Conservation (phyloP, 1,284 basidiomycete genomes). For the Apiotrichum montevideense region DNA sequence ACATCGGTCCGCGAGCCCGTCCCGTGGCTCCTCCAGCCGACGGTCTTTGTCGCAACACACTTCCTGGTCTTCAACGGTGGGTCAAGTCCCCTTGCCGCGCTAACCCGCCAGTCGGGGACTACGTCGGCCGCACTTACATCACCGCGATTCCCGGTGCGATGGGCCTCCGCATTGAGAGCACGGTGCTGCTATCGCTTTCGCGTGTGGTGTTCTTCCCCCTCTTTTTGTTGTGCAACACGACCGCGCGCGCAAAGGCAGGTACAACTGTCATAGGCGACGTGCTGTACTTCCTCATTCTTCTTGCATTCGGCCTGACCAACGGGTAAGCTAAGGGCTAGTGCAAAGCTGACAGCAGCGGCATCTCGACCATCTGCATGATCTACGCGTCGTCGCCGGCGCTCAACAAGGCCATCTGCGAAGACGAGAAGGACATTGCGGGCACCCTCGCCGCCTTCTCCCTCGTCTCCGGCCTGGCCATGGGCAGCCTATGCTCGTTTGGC, state of each 20-base stretch:
- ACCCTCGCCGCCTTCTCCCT: constrained; percentile 71
- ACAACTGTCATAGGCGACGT: constrained; percentile 64
- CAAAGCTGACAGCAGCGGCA: constrained; percentile 28
- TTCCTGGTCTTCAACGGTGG: constrained; percentile 48
- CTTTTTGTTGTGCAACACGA: constrained; percentile 70
- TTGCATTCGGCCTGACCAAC: constrained; percentile 67
- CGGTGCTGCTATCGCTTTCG: constrained; percentile 54
- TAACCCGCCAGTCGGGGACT: constrained; percentile 62
- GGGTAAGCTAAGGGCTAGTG: constrained; percentile 52
- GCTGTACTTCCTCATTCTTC: constrained; percentile 65
- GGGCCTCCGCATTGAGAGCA: neutral
- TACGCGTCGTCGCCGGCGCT: constrained; percentile 40
- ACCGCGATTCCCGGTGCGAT: constrained; percentile 59
- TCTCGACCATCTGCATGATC: constrained; percentile 44
- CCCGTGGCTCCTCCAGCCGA: constrained; percentile 35
- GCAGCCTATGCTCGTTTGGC: constrained; percentile 70
- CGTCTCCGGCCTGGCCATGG: constrained; percentile 65
- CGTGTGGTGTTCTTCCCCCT: constrained; percentile 72
- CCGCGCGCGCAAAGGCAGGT: constrained; percentile 15
- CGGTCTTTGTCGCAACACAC: constrained; percentile 45
- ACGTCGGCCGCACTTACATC: constrained; percentile 62
- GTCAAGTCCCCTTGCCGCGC: constrained; percentile 43
- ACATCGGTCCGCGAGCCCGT: constrained; percentile 55
- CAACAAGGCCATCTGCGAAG: constrained; percentile 43
- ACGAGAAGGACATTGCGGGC: constrained; percentile 76